A percentile compares a stretch with the other conserved stretches of the same genome.
These are phyloP conservation scores for Ascomycota sp. DNA, from an alignment of 2,329 filamentous ascomycete genomes.

Conservation along the genomic window DNA sequence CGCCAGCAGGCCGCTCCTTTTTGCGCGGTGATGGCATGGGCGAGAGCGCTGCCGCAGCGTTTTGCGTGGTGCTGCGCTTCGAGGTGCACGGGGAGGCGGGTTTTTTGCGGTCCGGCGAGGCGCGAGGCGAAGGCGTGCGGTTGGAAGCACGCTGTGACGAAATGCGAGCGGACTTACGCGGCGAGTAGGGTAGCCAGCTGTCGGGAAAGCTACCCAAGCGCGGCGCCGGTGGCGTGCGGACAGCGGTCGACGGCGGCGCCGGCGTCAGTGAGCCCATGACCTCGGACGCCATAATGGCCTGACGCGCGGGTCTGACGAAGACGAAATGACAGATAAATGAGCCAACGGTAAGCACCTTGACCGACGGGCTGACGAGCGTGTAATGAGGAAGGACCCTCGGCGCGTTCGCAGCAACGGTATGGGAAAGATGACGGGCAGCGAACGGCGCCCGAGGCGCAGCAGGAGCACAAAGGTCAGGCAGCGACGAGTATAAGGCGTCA, in stretches of 20 bases:
- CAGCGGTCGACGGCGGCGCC: constrained; percentile 32
- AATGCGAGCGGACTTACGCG: constrained; percentile 47
- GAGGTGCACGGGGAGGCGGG: constrained; percentile 12
- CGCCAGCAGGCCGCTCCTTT: constrained; percentile 25
- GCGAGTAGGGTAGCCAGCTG: constrained; percentile 51
- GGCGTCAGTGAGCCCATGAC: constrained; percentile 28
- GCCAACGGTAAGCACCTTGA: no score
- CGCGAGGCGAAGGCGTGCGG: constrained; percentile 34
- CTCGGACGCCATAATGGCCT: constrained; percentile 9
- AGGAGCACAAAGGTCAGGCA: neutral
- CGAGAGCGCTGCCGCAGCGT: constrained; percentile 15
- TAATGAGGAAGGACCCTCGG: no score
- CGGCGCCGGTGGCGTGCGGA: constrained; percentile 50
- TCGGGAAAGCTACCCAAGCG: constrained; percentile 47
- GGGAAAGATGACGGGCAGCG: no score
- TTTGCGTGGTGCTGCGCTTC: constrained; percentile 11
- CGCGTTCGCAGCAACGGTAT: no score
- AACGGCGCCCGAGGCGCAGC: no score
- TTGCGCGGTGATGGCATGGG: constrained; percentile 28
- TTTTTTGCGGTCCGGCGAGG: constrained; percentile 11
- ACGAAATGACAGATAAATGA: neutral
- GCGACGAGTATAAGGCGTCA: neutral
- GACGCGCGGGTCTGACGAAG: neutral
- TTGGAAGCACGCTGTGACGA: constrained; percentile 29
- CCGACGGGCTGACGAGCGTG: no score